These are phyloP conservation scores for Combretum micranthum DNA, from an alignment of 345 rosid genomes.

Conservation along the genomic window DNA sequence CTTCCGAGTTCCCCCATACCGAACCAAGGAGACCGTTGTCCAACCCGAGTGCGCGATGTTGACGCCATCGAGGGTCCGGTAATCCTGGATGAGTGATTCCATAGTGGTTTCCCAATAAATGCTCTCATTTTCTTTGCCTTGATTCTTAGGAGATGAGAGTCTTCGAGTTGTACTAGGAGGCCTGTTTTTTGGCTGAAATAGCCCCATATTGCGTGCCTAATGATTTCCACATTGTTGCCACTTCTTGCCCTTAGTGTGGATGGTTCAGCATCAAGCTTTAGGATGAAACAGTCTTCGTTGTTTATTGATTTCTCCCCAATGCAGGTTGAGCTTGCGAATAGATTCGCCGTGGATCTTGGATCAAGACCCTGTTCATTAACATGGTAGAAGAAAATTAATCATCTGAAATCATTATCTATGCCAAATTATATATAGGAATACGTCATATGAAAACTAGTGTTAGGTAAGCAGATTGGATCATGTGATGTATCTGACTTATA, in stretches of 20 bases:
- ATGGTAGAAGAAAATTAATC: not conserved
- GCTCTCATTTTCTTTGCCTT: slow-evolving; percentile 39
- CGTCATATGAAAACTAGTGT: too few species aligned
- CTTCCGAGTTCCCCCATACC: slow-evolving; percentile 54
- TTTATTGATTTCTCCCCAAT: slow-evolving; percentile 64
- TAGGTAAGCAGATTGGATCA: too few species aligned
- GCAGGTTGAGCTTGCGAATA: slow-evolving; percentile 63
- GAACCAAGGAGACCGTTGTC: slow-evolving; percentile 55
- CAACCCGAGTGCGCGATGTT: slow-evolving; percentile 73
- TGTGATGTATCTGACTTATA: too few species aligned
- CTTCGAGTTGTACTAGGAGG: slow-evolving; percentile 63
- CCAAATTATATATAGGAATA: not conserved
- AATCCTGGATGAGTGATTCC: slow-evolving; percentile 74
- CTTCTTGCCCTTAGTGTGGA: slow-evolving; percentile 55
- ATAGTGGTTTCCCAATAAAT: slow-evolving; percentile 90
- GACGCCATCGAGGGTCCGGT: slow-evolving; percentile 66
- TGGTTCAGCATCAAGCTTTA: slow-evolving; percentile 63
- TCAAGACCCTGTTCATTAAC: slow-evolving; percentile 65
- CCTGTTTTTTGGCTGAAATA: slow-evolving; percentile 93
- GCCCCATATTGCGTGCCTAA: slow-evolving; percentile 83
- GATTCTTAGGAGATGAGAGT: slow-evolving; percentile 71
- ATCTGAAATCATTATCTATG: not conserved
- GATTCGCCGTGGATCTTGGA: slow-evolving; percentile 65
- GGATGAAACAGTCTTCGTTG: slow-evolving; percentile 69
- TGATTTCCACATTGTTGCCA: slow-evolving; percentile 60